Evolutionary conservation across 2,329 filamentous ascomycete genomes (phyloP).

Genomic region (Botrytis tulipae): DNA sequence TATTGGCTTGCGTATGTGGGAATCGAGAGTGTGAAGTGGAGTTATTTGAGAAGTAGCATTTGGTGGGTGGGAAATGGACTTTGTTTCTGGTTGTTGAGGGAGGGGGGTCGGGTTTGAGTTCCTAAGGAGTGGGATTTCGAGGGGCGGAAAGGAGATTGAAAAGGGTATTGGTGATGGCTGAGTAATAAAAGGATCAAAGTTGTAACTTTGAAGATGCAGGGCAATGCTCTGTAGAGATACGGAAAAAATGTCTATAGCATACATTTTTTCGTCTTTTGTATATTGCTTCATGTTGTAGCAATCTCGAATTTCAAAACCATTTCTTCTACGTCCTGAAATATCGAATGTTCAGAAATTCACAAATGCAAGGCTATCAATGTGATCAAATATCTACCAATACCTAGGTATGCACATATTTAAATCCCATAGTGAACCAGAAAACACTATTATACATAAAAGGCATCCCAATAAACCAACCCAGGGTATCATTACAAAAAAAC

Average conservation of each 20-base stretch:
- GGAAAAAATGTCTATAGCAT: not conserved
- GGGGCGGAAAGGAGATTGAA: not conserved
- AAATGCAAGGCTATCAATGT: not conserved
- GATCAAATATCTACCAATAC: not conserved
- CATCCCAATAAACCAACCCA: constrained; percentile 8
- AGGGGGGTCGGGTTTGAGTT: constrained; percentile 38
- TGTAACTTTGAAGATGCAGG: not conserved
- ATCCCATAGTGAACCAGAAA: not conserved
- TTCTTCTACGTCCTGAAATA: not conserved
- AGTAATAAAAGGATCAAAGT: not conserved
- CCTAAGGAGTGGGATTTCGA: constrained; percentile 26
- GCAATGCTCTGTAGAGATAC: not conserved
- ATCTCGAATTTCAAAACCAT: not conserved
- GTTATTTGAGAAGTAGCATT: constrained; percentile 40
- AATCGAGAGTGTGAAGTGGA: constrained; percentile 40
- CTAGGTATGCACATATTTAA: not conserved
- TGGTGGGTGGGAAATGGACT: constrained; percentile 47
- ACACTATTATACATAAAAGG: not conserved
- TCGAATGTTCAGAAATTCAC: not conserved
- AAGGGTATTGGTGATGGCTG: not conserved
- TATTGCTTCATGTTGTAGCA: not conserved
- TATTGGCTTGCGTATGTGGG: constrained; percentile 45
- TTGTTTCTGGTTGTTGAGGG: constrained; percentile 42
- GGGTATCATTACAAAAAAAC: constrained; percentile 18
- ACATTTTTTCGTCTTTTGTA: not conserved